Conservation (phyloP, 1,284 basidiomycete species). For the Ustilago bromivora region DNA sequence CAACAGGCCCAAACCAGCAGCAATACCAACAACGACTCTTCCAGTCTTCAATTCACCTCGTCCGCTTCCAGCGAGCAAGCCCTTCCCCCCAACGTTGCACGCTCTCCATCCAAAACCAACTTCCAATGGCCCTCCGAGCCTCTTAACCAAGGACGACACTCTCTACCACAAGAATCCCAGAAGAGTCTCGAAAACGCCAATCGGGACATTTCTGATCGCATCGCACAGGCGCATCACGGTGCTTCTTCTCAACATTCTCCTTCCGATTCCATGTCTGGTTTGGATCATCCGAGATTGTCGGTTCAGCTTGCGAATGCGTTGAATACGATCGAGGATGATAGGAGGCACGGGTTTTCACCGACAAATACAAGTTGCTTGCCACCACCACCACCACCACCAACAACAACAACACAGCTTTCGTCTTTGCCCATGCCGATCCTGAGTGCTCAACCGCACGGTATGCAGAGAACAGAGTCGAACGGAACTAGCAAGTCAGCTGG, state of each 20-base stretch:
- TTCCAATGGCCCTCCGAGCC: constrained; percentile 47
- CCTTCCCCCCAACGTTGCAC: background rate
- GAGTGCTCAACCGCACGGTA: constrained; percentile 20
- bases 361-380: constrained; percentile 15
- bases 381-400: too few relatives aligned
- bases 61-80: constrained; percentile 31
- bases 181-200: constrained; percentile 40
- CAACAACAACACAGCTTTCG: background rate
- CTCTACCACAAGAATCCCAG: constrained; percentile 39
- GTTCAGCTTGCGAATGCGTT: constrained; percentile 23
- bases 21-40: constrained; percentile 26
- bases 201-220: constrained; percentile 37
- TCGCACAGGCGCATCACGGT: constrained; percentile 30
- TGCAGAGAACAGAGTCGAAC: constrained; percentile 32
- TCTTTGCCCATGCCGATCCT: constrained; percentile 25
- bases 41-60: constrained; percentile 38
- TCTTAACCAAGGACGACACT: constrained; percentile 26
- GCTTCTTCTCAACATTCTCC: constrained; percentile 14
- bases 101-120: constrained; percentile 15
- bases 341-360: constrained; percentile 29
- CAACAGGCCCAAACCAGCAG: constrained; percentile 12
- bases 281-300: constrained; percentile 25
- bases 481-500: constrained; percentile 28
- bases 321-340: constrained; percentile 30
- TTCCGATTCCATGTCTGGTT: constrained; percentile 5